A percentile compares a stretch with the other conserved stretches of the same genome.
Evolutionary conservation across 2,329 filamentous ascomycete species (phyloP).

Genomic region (Colletotrichum viniferum): DNA sequence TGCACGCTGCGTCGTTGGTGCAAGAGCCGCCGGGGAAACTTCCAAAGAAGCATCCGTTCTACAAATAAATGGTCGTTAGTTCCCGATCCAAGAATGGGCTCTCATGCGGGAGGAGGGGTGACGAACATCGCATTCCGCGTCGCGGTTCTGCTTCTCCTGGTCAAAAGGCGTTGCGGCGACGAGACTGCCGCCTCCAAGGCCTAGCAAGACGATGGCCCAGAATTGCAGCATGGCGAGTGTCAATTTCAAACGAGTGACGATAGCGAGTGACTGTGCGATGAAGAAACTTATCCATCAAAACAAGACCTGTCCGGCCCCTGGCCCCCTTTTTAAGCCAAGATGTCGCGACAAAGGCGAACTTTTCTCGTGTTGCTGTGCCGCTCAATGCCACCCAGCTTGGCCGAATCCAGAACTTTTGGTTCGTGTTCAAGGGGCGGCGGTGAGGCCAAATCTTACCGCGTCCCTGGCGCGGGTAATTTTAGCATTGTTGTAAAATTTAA

Average conservation of each 20-base stretch:
- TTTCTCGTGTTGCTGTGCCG: background rate
- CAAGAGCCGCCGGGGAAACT: background rate
- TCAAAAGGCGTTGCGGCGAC: background rate
- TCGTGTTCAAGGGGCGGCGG: background rate
- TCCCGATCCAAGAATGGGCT: fast-evolving
- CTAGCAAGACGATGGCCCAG: background rate
- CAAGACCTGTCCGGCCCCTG: background rate
- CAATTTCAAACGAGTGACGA: background rate
- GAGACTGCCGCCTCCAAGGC: background rate
- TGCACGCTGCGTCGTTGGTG: background rate
- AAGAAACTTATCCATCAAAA: background rate
- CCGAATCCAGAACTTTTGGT: background rate
- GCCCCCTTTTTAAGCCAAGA: background rate
- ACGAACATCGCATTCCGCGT: background rate
- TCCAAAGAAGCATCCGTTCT: background rate
- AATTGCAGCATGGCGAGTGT: background rate
- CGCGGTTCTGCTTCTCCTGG: background rate
- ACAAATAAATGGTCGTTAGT: fast-evolving
- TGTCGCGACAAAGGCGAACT: background rate
- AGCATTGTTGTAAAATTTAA: background rate
- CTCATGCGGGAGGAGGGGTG: fast-evolving
- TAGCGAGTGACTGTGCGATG: background rate
- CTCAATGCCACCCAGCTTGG: background rate
- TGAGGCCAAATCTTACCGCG: background rate
- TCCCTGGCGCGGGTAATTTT: background rate